phyloP scores from a whole-genome alignment of 2,329 filamentous ascomycete genomes.

The Ceratocystis cubensis region DNA sequence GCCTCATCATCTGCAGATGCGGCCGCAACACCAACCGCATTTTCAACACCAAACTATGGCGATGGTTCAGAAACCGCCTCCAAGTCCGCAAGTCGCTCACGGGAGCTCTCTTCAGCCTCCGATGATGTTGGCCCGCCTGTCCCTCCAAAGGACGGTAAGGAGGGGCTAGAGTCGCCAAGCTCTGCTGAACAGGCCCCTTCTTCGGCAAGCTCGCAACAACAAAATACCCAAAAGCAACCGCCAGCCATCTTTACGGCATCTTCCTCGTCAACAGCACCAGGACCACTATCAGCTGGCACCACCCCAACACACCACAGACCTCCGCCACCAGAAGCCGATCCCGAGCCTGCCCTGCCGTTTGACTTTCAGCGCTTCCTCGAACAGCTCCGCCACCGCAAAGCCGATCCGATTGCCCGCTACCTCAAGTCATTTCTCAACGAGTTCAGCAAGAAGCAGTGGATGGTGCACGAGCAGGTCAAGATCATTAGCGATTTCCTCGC shows the following conservation, averaged over 20 bases:
- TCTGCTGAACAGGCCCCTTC: conserved; percentile 17
- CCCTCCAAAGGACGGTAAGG: conserved; percentile 44
- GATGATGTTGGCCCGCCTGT: conserved; percentile 45
- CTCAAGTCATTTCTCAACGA: conserved; percentile 87
- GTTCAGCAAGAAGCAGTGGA: conserved; percentile 97
- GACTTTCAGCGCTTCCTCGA: conserved; percentile 97
- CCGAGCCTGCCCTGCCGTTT: conserved; percentile 77
- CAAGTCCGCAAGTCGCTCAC: conserved; percentile 27
- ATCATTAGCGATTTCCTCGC: conserved; percentile 93
- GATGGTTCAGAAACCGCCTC: conserved; percentile 26
- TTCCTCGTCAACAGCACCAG: background rate
- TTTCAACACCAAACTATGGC: conserved; percentile 14
- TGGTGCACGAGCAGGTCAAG: conserved; percentile 98
- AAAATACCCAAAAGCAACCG: conserved; percentile 1
- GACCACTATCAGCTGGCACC: conserved; percentile 27
- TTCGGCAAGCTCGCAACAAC: conserved; percentile 7
- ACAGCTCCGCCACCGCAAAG: conserved; percentile 87
- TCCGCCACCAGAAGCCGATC: conserved; percentile 59
- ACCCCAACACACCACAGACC: conserved; percentile 47
- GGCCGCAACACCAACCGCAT: conserved; percentile 30
- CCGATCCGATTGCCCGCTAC: conserved; percentile 94
- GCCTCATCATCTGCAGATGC: conserved; percentile 26
- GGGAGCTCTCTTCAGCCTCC: conserved; percentile 21
- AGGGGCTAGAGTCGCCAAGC: conserved; percentile 20
- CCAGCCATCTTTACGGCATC: background rate